phyloP scores from a whole-genome alignment of 106 monocot genomes.

The Platanthera zijinensis region DNA sequence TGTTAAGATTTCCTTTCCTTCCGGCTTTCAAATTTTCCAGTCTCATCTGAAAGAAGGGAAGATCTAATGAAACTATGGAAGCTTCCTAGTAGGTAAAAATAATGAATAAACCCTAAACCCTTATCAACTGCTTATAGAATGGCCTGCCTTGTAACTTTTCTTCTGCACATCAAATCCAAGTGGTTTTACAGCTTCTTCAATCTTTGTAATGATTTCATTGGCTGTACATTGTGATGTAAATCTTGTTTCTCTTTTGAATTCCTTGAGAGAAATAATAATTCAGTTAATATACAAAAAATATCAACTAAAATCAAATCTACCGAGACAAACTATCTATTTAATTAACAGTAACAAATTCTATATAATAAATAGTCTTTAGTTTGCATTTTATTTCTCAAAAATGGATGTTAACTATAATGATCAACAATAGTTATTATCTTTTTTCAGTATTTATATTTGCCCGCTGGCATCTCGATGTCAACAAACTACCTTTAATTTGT shows the following conservation, averaged over 20 bases:
- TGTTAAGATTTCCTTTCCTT: conserved; percentile 90
- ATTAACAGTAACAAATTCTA: too few species aligned
- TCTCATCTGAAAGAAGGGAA: conserved; percentile 49
- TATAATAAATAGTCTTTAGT: too few species aligned
- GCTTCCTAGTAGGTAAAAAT: not conserved
- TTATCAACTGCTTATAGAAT: not conserved
- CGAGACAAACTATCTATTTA: not conserved
- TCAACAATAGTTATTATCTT: too few species aligned
- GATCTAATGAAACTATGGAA: not conserved
- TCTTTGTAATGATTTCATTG: conserved; percentile 83
- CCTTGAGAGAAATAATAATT: conserved; percentile 25
- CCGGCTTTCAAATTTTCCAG: conserved; percentile 89
- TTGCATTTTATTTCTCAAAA: too few species aligned
- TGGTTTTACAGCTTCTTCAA: conserved; percentile 93
- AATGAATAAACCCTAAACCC: not conserved
- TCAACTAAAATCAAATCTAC: not conserved
- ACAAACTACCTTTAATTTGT: not conserved
- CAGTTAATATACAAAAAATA: not conserved
- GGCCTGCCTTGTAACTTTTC: conserved; percentile 83
- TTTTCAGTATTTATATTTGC: too few species aligned
- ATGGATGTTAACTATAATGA: too few species aligned
- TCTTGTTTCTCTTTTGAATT: conserved; percentile 89
- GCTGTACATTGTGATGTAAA: conserved; percentile 86
- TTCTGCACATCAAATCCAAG: conserved; percentile 92
- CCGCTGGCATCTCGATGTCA: too few species aligned